phyloP scores from a whole-genome alignment of 2,329 filamentous ascomycete species.

The Trichophyton verrucosum region DNA sequence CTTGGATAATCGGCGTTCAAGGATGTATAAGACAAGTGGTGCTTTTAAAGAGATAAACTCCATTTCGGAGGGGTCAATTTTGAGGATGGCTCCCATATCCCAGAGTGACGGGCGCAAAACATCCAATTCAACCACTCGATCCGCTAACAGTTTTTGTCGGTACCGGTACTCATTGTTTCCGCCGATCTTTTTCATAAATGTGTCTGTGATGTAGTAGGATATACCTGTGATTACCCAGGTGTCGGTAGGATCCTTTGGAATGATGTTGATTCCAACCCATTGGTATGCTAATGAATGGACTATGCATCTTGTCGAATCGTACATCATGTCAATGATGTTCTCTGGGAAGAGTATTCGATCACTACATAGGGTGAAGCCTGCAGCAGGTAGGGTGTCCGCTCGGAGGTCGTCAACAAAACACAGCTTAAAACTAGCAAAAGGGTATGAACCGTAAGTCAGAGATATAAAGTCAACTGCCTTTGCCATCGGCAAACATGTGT shows the following conservation, averaged over 20 bases:
- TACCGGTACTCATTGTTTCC: slow-evolving; percentile 93
- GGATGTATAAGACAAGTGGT: slow-evolving; percentile 78
- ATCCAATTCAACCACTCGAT: slow-evolving; percentile 70
- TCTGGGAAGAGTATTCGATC: slow-evolving; percentile 73
- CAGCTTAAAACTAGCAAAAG: slow-evolving; percentile 82
- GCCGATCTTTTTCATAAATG: slow-evolving; percentile 79
- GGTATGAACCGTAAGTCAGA: slow-evolving; percentile 77
- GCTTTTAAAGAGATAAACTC: slow-evolving; percentile 89
- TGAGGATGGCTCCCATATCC: slow-evolving; percentile 63
- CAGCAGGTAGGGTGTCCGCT: slow-evolving; percentile 61
- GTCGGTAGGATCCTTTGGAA: slow-evolving; percentile 67
- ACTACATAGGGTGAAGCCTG: slow-evolving; percentile 78
- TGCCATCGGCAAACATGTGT: slow-evolving; percentile 75
- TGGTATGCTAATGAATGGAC: slow-evolving; percentile 79
- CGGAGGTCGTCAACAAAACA: slow-evolving; percentile 87
- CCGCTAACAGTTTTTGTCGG: slow-evolving; percentile 71
- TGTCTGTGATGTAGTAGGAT: slow-evolving; percentile 87
- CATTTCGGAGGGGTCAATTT: slow-evolving; percentile 70
- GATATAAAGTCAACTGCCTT: slow-evolving; percentile 83
- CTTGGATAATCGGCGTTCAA: slow-evolving; percentile 84
- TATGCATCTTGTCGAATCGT: slow-evolving; percentile 66
- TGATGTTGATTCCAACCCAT: slow-evolving; percentile 88
- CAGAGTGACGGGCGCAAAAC: slow-evolving; percentile 69
- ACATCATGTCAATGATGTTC: slow-evolving; percentile 71
- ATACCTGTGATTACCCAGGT: slow-evolving; percentile 83